phyloP scores from a whole-genome alignment of 768 basidiomycete species.

The Megacollybia marginata region DNA sequence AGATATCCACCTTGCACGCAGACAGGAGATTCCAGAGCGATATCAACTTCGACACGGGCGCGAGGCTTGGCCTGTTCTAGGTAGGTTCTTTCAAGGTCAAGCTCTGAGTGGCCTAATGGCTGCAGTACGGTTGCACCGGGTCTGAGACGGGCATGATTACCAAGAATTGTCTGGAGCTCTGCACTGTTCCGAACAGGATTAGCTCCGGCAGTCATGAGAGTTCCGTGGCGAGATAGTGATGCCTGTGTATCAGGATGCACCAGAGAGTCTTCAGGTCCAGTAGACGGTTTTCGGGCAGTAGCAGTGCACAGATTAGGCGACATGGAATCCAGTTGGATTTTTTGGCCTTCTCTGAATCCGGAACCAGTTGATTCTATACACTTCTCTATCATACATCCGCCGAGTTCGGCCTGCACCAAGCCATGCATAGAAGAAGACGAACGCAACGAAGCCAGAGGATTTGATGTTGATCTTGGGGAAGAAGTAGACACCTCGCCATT shows the following conservation, averaged over 20 bases:
- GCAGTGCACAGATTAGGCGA: slow-evolving; percentile 21
- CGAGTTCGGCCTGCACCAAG: slow-evolving; percentile 38
- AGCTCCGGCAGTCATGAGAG: slow-evolving; percentile 45
- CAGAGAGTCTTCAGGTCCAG: not conserved
- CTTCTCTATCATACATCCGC: slow-evolving; percentile 39
- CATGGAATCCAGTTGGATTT: slow-evolving; percentile 24
- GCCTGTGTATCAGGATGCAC: slow-evolving; percentile 1
- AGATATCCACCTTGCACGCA: slow-evolving; percentile 76
- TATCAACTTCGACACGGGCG: slow-evolving; percentile 76
- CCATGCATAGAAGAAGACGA: slow-evolving; percentile 38
- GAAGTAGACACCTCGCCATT: too few relatives aligned
- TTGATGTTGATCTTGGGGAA: not conserved
- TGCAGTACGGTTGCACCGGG: slow-evolving; percentile 40
- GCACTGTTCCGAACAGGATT: slow-evolving; percentile 41
- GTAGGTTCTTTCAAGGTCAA: slow-evolving; percentile 22
- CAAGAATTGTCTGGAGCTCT: slow-evolving; percentile 57
- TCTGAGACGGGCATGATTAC: slow-evolving; percentile 52
- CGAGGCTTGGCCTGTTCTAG: slow-evolving; percentile 69
- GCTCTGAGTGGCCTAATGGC: slow-evolving; percentile 12
- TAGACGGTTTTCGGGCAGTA: not conserved
- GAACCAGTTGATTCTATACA: slow-evolving; percentile 28
- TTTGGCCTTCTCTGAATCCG: slow-evolving; percentile 32
- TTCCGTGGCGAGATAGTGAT: slow-evolving; percentile 37
- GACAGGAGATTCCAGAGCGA: slow-evolving; percentile 65
- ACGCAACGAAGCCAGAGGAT: slow-evolving; percentile 14